Conservation (phyloP, 2,329 filamentous ascomycete species). For the Sphaerulina vaccinii region DNA sequence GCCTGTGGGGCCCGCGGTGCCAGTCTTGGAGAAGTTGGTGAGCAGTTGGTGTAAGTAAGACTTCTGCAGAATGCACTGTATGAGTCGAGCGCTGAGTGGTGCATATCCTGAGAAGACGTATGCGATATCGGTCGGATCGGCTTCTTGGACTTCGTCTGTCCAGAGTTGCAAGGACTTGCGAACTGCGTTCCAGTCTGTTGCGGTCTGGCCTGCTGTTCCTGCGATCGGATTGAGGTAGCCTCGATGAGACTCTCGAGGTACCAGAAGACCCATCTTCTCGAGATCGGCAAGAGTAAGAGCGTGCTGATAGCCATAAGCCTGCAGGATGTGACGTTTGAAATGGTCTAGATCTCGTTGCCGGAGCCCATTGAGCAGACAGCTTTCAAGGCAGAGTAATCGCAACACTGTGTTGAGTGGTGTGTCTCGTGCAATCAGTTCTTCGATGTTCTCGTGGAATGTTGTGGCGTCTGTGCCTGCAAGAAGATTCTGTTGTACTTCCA, state of each 20-base stretch:
- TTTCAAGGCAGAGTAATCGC: slow-evolving; percentile 85
- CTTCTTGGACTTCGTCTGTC: slow-evolving; percentile 93
- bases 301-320: slow-evolving; percentile 94
- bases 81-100: slow-evolving; percentile 82
- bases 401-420: slow-evolving; percentile 78
- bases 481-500: slow-evolving; percentile 95
- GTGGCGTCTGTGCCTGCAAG: slow-evolving; percentile 86
- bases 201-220: slow-evolving; percentile 52
- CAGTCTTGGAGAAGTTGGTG: slow-evolving; percentile 50
- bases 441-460: slow-evolving; percentile 84
- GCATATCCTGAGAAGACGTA: slow-evolving; percentile 98
- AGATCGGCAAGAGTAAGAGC: slow-evolving; percentile 83
- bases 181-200: slow-evolving; percentile 79
- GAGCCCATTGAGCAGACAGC: slow-evolving; percentile 83
- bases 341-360: slow-evolving; percentile 84
- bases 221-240: slow-evolving; percentile 78
- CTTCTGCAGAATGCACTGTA: slow-evolving; percentile 93
- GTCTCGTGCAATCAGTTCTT: slow-evolving; percentile 89
- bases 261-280: slow-evolving; percentile 84
- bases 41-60: slow-evolving; percentile 66
- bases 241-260: slow-evolving; percentile 69
- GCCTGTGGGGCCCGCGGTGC: slow-evolving; percentile 48
- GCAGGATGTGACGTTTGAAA: slow-evolving; percentile 82
- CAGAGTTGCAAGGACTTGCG: slow-evolving; percentile 85
- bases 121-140: slow-evolving; percentile 90